These are phyloP conservation scores for Aristolochia californica DNA, from an alignment of 164 flowering plant genomes.

Conservation along the genomic window DNA sequence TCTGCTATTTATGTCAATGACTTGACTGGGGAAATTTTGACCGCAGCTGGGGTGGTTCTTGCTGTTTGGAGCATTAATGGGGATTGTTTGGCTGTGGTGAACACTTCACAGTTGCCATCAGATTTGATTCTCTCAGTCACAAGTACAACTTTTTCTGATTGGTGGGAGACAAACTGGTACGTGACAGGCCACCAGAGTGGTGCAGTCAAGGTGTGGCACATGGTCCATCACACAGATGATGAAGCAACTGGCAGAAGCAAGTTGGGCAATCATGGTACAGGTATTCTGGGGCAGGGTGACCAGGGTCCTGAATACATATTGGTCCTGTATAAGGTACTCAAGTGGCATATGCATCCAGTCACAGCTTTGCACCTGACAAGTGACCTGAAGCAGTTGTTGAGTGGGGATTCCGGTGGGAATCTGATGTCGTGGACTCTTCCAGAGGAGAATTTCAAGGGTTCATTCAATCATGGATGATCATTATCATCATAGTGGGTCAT, in stretches of 20 bases:
- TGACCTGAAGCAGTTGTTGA: constrained; percentile 81
- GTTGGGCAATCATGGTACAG: constrained; percentile 18
- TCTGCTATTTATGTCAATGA: constrained; percentile 91
- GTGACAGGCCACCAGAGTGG: constrained; percentile 98
- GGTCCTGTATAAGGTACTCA: constrained; percentile 72
- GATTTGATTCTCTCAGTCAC: constrained; percentile 78
- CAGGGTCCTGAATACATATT: constrained; percentile 69
- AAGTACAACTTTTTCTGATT: constrained; percentile 73
- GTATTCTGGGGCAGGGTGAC: constrained; percentile 33
- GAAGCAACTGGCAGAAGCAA: constrained; percentile 32
- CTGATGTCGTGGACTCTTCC: constrained; percentile 82
- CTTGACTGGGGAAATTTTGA: constrained; percentile 76
- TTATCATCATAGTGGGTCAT: neutral
- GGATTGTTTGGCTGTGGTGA: constrained; percentile 79
- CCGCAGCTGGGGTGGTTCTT: constrained; percentile 88
- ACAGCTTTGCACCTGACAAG: constrained; percentile 72
- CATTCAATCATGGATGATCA: constrained; percentile 46
- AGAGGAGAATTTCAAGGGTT: constrained; percentile 58
- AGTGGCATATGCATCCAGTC: constrained; percentile 78
- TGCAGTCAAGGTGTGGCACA: constrained; percentile 90
- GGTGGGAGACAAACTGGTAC: constrained; percentile 83
- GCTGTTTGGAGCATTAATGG: constrained; percentile 96
- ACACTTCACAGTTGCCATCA: constrained; percentile 91
- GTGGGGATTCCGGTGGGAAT: constrained; percentile 87
- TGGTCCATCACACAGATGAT: constrained; percentile 61